Evolutionary conservation across 1,139 yeast species (phyloP), one percentile per base, ranked within the genome.

Genomic region (Blastobotrys raffinosifermentans): DNA sequence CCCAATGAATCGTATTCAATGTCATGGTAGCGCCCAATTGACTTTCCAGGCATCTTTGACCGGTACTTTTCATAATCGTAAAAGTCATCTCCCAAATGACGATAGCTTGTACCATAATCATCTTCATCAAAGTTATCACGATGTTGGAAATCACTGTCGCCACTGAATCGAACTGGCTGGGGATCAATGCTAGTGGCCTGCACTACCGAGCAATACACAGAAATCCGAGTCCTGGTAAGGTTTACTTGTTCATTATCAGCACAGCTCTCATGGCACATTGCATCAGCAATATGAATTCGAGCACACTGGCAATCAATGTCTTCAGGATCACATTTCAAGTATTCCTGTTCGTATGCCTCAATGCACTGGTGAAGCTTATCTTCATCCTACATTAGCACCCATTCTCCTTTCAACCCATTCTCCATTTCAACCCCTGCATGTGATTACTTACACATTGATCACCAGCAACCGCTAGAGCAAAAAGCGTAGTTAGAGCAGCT

Each of bases 291-390:
- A 15, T 42, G 34, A 2, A 49, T 41, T 16, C 50, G 43, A 9
- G 43, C 34, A 35, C 55, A 51, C 25, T 50, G 46, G 31, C 55
- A 51, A n/a, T 35, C 41, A 14, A 41, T 25, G 33, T 51, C 55
- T 9, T 33, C 40, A 4, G 41, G 39, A 9, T 37, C 40, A 34
- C 55, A 51, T 3, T 50, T 29, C 10, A 37, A 31, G 32, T 45
- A 45, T 3, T 41, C 41, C 22, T 46, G 48, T 13, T 39, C 31
- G 8, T 44, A 40, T 14, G 40, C 20, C 3, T 27, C 26, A 5
- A 43, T 23, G 21, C 44, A 42, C 11, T 37, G 26, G 9, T 38
- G 35, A 2, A 40, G 33, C 4, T 29, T 11, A 14, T 29, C 19
- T n/a, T 19, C n/a, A 14, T n/a, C 17, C 31, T 29, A 18, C 13